Base-by-base conservation (phyloP, 2,329 filamentous ascomycete species). In the Cucurbitaria berberidis region DNA sequence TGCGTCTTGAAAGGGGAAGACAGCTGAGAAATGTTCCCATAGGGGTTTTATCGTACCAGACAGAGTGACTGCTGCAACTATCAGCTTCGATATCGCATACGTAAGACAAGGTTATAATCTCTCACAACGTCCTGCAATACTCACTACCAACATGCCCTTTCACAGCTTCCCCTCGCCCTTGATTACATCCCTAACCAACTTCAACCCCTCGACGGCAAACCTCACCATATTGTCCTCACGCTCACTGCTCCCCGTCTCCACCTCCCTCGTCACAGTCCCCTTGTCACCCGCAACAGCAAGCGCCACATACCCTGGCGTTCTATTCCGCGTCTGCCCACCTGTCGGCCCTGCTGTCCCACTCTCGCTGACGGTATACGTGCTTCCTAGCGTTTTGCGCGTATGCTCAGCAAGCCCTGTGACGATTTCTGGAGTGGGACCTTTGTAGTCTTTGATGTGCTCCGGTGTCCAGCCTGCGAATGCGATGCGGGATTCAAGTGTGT, bases 281-380 rank as follows among this genome's bases (percentile, higher is more conserved):
- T 80, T 73, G 16, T 82, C 78, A 13, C 78, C 78, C 19, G 80
- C 80, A 7, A 88, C 82, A n/a, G 85, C 85, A 32, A 89, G 68
- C 15, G 85, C 85, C 24, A 87, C 83, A 76, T 87, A 88, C 1
- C 85, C 86, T 8, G 85, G 85, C 30, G 77, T 83, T 34, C 85
- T 72, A 67, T 87, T 87, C 56, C 73, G 76, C 39, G 81, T 82
- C 24, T 72, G 73, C 0, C 85, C 85, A 0, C 69, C 84, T 0
- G 82, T 86, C 8, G 86, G 86, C 0, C 86, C 86, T n/a, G 85
- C 86, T 2, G 85, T 88, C 1, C 86, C 86, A 46, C 81, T 84
- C 76, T 88, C 84, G 48, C 77, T 78, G 7, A 87, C 64, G 8
- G 81, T 80, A 64, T 86, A 88, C 16, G 83, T 86, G 51, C 79